These are phyloP conservation scores for Tricholomella constricta DNA, from an alignment of 768 basidiomycete species.

Conservation along the genomic window DNA sequence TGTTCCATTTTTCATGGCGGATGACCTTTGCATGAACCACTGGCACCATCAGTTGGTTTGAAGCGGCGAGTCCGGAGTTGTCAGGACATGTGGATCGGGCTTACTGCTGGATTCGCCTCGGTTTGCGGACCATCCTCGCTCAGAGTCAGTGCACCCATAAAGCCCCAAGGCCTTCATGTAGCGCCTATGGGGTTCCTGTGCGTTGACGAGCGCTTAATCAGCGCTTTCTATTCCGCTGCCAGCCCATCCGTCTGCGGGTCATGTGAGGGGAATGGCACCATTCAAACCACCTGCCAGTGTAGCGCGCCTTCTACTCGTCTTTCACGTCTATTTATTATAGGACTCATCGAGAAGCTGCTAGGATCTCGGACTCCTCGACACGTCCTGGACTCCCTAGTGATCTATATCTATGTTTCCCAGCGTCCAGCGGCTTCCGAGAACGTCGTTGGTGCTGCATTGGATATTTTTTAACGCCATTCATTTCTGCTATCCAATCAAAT, in stretches of 20 bases:
- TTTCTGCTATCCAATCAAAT: not conserved
- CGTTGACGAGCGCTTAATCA: not conserved
- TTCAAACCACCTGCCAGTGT: not conserved
- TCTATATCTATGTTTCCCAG: not conserved
- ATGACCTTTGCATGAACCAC: slow-evolving; percentile 19
- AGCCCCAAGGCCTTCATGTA: not conserved
- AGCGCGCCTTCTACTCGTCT: not conserved
- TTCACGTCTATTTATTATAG: not conserved
- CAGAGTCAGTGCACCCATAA: not conserved
- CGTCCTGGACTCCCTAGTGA: not conserved
- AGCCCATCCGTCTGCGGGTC: not conserved
- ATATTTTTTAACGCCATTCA: not conserved
- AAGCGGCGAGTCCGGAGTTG: slow-evolving; percentile 15
- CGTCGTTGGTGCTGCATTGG: not conserved
- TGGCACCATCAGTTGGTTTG: slow-evolving; percentile 19
- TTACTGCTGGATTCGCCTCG: slow-evolving; percentile 9
- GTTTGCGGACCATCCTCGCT: not conserved
- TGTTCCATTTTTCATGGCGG: slow-evolving; percentile 31
- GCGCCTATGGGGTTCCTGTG: not conserved
- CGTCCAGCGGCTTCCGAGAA: slow-evolving; percentile 9
- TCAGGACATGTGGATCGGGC: slow-evolving; percentile 11
- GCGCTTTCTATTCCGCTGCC: too few relatives aligned
- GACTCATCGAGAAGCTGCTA: slow-evolving; percentile 1
- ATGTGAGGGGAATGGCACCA: not conserved
- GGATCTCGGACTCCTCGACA: not conserved